phyloP scores from a whole-genome alignment of 768 basidiomycete genomes.

The Lactifluus volemus region DNA sequence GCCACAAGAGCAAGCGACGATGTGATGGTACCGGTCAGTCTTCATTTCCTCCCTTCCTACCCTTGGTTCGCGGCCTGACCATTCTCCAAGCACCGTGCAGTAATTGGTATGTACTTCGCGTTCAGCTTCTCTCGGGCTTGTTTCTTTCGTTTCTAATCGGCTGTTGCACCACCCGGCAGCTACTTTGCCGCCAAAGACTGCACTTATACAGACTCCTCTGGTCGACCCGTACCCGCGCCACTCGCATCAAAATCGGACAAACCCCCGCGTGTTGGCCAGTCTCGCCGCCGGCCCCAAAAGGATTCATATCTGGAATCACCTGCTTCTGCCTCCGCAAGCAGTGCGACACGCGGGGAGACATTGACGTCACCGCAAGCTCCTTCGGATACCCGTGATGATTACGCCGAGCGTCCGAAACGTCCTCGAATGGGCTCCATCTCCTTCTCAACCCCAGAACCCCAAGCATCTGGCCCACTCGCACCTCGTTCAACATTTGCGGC shows the following conservation, averaged over 20 bases:
- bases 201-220: slow-evolving; percentile 72
- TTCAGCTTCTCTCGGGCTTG: background rate
- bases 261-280: slow-evolving; percentile 1
- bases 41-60: background rate
- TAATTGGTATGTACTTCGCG: slow-evolving; percentile 48
- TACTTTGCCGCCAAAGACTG: slow-evolving; percentile 77
- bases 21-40: slow-evolving; percentile 71
- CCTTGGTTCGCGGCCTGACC: slow-evolving; percentile 1
- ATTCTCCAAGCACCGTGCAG: slow-evolving; percentile 57
- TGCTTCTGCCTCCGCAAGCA: slow-evolving; percentile 1
- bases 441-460: slow-evolving; percentile 1
- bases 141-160: slow-evolving; percentile 17
- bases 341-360: background rate
- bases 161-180: slow-evolving; percentile 29
- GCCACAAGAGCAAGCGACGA: slow-evolving; percentile 77
- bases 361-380: slow-evolving; percentile 19
- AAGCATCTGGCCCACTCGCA: background rate
- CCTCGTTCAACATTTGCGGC: slow-evolving; percentile 4
- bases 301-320: slow-evolving; percentile 6
- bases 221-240: slow-evolving; percentile 71
- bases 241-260: slow-evolving; percentile 19
- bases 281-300: slow-evolving; percentile 11
- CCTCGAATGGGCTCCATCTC: slow-evolving; percentile 6
- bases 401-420: slow-evolving; percentile 4
- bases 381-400: slow-evolving; percentile 23